phyloP scores from a whole-genome alignment of 1,139 yeast species.

The Blastobotrys buckinghamii region DNA sequence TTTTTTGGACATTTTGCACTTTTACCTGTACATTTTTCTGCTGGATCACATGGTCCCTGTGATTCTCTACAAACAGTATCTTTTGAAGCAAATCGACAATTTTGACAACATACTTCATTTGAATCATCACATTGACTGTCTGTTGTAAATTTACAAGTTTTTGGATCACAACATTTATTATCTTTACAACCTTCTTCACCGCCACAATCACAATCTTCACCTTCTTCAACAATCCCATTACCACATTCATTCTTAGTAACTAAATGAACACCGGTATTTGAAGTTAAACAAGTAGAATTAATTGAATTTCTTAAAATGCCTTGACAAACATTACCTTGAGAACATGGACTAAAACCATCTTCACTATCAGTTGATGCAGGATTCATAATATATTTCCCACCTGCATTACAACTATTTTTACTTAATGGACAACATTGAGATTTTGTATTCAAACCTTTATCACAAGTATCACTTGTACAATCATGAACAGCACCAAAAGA shows the following conservation, averaged over 20 bases:
- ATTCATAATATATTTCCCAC: slow-evolving; percentile 35
- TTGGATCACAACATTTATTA: slow-evolving; percentile 35
- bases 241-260: slow-evolving; percentile 35
- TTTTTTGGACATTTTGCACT: slow-evolving; percentile 34
- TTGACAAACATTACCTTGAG: slow-evolving; percentile 36
- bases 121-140: slow-evolving; percentile 36
- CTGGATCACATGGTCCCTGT: slow-evolving; percentile 36
- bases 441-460: slow-evolving; percentile 25
- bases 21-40: slow-evolving; percentile 35
- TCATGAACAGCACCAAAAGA: slow-evolving; percentile 41
- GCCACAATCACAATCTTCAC: slow-evolving; percentile 40
- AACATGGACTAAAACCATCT: slow-evolving; percentile 32
- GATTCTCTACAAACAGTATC: slow-evolving; percentile 31
- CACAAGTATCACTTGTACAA: slow-evolving; percentile 34
- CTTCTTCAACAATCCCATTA: slow-evolving; percentile 38
- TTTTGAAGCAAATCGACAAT: slow-evolving; percentile 31
- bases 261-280: slow-evolving; percentile 32
- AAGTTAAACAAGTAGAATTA: slow-evolving; percentile 32
- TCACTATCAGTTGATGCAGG: slow-evolving; percentile 33
- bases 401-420: slow-evolving; percentile 29
- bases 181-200: slow-evolving; percentile 33
- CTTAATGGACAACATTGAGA: slow-evolving; percentile 36
- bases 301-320: slow-evolving; percentile 29
- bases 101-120: slow-evolving; percentile 33
- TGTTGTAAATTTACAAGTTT: slow-evolving; percentile 32